phyloP scores from a whole-genome alignment of 345 rosid species.

The Gossypium sturtianum region DNA sequence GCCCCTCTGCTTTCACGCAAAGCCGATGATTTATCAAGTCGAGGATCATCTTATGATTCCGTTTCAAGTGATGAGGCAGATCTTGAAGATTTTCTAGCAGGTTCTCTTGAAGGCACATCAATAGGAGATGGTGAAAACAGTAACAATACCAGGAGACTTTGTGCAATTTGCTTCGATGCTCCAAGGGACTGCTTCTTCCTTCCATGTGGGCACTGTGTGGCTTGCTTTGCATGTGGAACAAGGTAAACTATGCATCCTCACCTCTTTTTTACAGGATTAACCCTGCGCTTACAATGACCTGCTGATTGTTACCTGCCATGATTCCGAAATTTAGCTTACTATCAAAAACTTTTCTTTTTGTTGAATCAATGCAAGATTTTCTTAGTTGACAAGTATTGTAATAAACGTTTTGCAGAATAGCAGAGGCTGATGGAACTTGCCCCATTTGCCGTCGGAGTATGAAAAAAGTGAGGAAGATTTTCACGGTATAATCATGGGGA shows the following conservation, averaged over 20 bases:
- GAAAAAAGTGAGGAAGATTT: conserved; percentile 91
- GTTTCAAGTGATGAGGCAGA: conserved; percentile 61
- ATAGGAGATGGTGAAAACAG: conserved; percentile 50
- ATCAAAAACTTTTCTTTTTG: neutral
- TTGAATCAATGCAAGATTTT: neutral
- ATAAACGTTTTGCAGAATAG: conserved; percentile 52
- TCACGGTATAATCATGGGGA: conserved; percentile 38
- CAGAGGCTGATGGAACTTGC: conserved; percentile 71
- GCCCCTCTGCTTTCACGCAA: conserved; percentile 74
- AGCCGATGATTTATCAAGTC: conserved; percentile 85
- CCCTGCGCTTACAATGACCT: neutral
- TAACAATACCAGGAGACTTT: conserved; percentile 74
- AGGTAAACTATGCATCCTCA: conserved; percentile 41
- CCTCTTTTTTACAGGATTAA: neutral
- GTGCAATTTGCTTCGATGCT: conserved; percentile 97
- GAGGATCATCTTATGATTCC: conserved; percentile 94
- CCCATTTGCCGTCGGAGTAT: conserved; percentile 80
- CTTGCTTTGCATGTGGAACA: conserved; percentile 88
- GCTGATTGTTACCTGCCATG: neutral
- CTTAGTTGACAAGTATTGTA: neutral
- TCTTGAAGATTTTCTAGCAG: conserved; percentile 48
- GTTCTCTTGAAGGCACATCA: conserved; percentile 36
- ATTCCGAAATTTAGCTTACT: neutral
- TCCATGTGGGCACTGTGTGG: conserved; percentile 94
- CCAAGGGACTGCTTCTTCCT: conserved; percentile 98